Percentiles rank a stretch among this genome's conserved stretches.
These are phyloP conservation scores for Ilex paraguariensis DNA, from an alignment of 305 asterid genomes.

Conservation along the genomic window DNA sequence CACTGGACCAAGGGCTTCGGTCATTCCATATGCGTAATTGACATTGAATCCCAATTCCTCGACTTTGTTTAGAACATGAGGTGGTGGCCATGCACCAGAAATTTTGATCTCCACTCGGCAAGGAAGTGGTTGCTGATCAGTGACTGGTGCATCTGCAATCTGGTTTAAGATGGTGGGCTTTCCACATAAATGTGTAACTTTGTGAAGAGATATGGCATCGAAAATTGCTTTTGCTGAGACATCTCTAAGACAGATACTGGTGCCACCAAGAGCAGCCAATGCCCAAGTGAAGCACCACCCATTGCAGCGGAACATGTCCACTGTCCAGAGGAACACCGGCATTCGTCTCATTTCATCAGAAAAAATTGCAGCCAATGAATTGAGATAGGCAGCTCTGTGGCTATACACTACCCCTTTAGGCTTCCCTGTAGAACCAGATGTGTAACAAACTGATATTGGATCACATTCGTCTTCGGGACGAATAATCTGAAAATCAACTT, in stretches of 20 bases:
- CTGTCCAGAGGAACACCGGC: constrained; percentile 41
- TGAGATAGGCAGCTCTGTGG: constrained; percentile 35
- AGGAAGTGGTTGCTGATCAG: constrained; percentile 4
- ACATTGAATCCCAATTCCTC: constrained; percentile 21
- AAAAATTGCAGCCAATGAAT: constrained; percentile 25
- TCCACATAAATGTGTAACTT: constrained; percentile 38
- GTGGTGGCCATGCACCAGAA: constrained; percentile 27
- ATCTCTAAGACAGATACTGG: constrained; percentile 25
- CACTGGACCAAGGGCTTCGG: constrained; percentile 38
- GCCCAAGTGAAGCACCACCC: constrained; percentile 50
- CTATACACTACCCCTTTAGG: constrained; percentile 45
- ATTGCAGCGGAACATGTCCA: constrained; percentile 44
- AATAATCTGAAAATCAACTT: constrained; percentile 19
- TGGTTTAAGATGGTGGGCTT: constrained; percentile 23
- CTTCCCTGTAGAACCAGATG: constrained; percentile 43
- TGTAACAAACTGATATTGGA: constrained; percentile 34
- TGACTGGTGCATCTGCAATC: constrained; percentile 18
- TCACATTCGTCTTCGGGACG: constrained; percentile 29
- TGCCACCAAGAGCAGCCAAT: constrained; percentile 43
- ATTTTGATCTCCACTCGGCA: constrained; percentile 23
- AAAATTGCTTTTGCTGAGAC: constrained; percentile 21
- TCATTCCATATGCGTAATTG: constrained; percentile 33
- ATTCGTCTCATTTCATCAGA: constrained; percentile 9
- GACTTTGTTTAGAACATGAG: constrained; percentile 12
- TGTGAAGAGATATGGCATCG: constrained; percentile 20